Conservation (phyloP, 306 rosid species). For the Begonia fuchsioides region DNA sequence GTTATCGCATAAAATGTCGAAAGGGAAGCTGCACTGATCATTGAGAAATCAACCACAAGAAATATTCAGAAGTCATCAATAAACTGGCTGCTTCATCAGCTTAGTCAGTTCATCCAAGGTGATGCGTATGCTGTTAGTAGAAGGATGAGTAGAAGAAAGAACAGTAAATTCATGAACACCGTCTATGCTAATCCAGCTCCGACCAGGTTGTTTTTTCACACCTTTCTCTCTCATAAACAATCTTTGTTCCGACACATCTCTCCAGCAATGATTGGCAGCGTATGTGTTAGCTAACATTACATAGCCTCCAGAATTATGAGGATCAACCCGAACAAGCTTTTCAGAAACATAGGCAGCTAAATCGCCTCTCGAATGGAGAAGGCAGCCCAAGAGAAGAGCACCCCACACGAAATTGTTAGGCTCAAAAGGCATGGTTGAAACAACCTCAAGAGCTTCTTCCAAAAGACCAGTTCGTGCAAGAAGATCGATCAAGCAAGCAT, state of each 20-base stretch:
- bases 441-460: conserved; percentile 41
- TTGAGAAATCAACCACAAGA: too few species aligned
- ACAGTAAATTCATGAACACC: conserved; percentile 52
- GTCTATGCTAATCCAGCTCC: conserved; percentile 48
- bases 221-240: conserved; percentile 43
- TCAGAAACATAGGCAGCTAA: conserved; percentile 35
- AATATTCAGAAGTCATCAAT: too few species aligned
- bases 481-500: conserved; percentile 50
- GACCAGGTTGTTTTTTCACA: conserved; percentile 40
- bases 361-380: conserved; percentile 41
- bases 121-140: conserved; percentile 16
- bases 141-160: conserved; percentile 27
- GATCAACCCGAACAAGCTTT: conserved; percentile 42
- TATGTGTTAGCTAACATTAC: conserved; percentile 51
- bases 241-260: conserved; percentile 28
- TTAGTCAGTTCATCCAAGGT: conserved; percentile 31
- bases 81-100: conserved; percentile 25
- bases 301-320: conserved; percentile 34
- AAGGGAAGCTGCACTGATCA: too few species aligned
- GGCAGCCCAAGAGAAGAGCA: conserved; percentile 47
- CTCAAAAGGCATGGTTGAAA: conserved; percentile 36
- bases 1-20: too few species aligned
- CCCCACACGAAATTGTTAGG: conserved; percentile 52
- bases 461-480: conserved; percentile 40
- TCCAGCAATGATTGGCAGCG: conserved; percentile 37